Percentiles rank a stretch among this genome's conserved stretches.
These are phyloP conservation scores for Debaryomyces tyrocola DNA, from an alignment of 805 yeast species.

Conservation along the genomic window DNA sequence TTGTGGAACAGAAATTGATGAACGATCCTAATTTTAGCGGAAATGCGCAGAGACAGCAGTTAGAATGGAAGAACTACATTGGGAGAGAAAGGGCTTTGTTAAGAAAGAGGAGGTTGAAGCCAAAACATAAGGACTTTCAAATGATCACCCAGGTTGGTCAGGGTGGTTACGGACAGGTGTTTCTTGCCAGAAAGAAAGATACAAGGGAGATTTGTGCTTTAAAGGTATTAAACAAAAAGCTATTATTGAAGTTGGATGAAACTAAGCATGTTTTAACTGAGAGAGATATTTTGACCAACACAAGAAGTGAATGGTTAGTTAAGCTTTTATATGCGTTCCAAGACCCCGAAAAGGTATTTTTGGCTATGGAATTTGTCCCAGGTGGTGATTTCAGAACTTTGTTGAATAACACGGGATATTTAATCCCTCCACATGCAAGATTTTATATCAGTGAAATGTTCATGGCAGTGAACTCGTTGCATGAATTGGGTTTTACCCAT, in stretches of 20 bases:
- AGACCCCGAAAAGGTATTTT: conserved; percentile 81
- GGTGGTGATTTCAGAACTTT: conserved; percentile 98
- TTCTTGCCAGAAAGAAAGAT: conserved; percentile 88
- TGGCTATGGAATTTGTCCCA: conserved; percentile 99
- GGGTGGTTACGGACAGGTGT: conserved; percentile 99
- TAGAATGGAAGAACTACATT: conserved; percentile 72
- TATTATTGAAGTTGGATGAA: conserved; percentile 86
- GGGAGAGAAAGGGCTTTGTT: conserved; percentile 82
- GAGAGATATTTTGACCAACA: conserved; percentile 94
- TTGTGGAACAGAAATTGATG: conserved; percentile 61
- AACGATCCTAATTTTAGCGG: conserved; percentile 45
- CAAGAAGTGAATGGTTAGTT: conserved; percentile 94
- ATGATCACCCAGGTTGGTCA: conserved; percentile 98
- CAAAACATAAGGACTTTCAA: conserved; percentile 92
- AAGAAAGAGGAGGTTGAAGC: conserved; percentile 86
- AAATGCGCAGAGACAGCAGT: conserved; percentile 35
- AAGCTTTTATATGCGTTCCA: conserved; percentile 93
- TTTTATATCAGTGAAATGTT: conserved; percentile 97
- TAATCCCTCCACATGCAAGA: conserved; percentile 93
- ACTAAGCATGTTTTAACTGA: conserved; percentile 95
- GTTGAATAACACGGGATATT: conserved; percentile 86
- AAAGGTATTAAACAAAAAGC: conserved; percentile 84
- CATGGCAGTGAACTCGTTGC: conserved; percentile 88
- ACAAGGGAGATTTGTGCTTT: conserved; percentile 94
- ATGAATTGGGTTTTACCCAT: conserved; percentile 93